These are phyloP conservation scores for Hypomontagnella submonticulosa DNA, from an alignment of 495 filamentous ascomycete species.

Conservation along the genomic window DNA sequence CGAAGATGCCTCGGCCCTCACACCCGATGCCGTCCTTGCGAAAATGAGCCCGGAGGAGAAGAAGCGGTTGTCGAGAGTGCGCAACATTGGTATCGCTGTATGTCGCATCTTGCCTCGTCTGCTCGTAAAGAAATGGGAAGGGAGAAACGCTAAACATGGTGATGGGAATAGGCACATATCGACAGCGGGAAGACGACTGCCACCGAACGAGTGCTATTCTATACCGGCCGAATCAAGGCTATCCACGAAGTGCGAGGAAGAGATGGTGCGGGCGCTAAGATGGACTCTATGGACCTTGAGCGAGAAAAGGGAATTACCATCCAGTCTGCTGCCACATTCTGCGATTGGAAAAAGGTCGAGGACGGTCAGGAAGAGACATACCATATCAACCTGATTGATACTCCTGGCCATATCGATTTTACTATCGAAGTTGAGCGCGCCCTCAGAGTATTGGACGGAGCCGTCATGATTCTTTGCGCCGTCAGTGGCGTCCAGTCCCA, in stretches of 20 bases:
- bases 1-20: constrained; percentile 57
- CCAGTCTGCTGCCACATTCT: constrained; percentile 97
- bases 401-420: constrained; percentile 98
- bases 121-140: neutral
- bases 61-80: constrained; percentile 77
- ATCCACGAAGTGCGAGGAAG: constrained; percentile 98
- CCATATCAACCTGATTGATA: constrained; percentile 99
- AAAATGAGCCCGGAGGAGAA: constrained; percentile 82
- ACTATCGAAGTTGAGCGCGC: constrained; percentile 99
- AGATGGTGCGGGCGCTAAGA: constrained; percentile 96
- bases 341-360: constrained; percentile 90
- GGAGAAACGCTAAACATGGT: constrained; percentile 39
- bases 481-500: constrained; percentile 97
- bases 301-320: constrained; percentile 99
- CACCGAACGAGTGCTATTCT: constrained; percentile 97
- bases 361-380: constrained; percentile 86
- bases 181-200: constrained; percentile 98
- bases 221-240: constrained; percentile 94
- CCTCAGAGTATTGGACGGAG: constrained; percentile 93
- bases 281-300: constrained; percentile 99
- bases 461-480: constrained; percentile 98
- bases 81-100: constrained; percentile 99
- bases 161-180: constrained; percentile 87
- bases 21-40: constrained; percentile 56
- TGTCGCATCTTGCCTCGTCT: constrained; percentile 38